Conservation (phyloP, 2,329 filamentous ascomycete genomes). For the Penicillium sp. region DNA sequence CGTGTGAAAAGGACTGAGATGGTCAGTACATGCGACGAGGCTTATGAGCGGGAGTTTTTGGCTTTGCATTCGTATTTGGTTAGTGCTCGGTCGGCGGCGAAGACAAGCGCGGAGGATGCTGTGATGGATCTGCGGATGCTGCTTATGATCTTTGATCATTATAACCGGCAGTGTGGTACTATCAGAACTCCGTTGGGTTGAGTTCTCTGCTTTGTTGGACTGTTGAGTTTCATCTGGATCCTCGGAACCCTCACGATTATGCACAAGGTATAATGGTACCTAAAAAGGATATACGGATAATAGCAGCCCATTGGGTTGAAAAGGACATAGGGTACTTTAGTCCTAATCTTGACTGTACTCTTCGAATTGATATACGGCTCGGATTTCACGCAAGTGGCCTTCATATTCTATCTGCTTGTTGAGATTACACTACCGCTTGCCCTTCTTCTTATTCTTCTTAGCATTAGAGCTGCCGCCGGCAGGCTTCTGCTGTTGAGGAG, state of each 20-base stretch:
- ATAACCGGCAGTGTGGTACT: conserved; percentile 36
- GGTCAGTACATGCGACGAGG: conserved; percentile 36
- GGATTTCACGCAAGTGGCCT: conserved; percentile 8
- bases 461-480: conserved; percentile 35
- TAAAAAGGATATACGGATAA: too few relatives aligned
- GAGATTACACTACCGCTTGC: conserved; percentile 41
- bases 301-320: not conserved
- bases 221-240: too few relatives aligned
- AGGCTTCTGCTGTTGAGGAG: conserved; percentile 33
- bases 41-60: conserved; percentile 36
- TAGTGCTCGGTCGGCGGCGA: conserved; percentile 24
- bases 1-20: conserved; percentile 27
- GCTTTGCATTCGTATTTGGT: conserved; percentile 37
- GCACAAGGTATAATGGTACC: too few relatives aligned
- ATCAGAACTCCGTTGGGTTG: conserved; percentile 35
- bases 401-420: conserved; percentile 4
- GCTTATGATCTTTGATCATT: conserved; percentile 36
- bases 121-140: conserved; percentile 37
- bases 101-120: conserved; percentile 38
- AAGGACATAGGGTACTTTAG: not conserved
- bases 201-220: not conserved
- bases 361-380: not conserved
- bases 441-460: conserved; percentile 51
- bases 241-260: too few relatives aligned
- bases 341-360: not conserved